Base-by-base conservation (phyloP, 192 early-diverging fungal genomes). In the Umbelopsis isabellina region DNA sequence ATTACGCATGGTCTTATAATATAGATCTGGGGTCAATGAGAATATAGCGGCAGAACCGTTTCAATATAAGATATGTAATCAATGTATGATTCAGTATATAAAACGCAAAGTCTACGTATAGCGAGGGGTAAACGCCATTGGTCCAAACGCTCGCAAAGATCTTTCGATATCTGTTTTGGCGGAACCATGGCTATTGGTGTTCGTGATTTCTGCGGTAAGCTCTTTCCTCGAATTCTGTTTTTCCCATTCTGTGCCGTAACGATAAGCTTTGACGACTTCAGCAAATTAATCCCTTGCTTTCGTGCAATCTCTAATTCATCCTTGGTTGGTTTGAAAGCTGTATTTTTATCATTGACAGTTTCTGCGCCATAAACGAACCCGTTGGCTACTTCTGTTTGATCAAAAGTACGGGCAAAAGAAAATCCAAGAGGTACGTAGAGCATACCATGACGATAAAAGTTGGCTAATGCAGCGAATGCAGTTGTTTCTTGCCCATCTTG, bases 401-500 rank as follows among this genome's bases (percentile, higher is more conserved):
- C 83, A 53, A 79, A 81, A 33, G 91, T 61, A 51, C 87, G 25
- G 1, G 79, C 21, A 72, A 86, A 46, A 7, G 71, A 41, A 68
- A 80, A 86, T 37, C 91, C 91, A 16, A 93, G 68, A 9, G 93
- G 92, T 50, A 93, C 90, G 69, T 82, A 95, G 64, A 84, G 79
- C 50, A 95, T 85, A 52, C 92, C 93, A 71, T 92, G 91, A 80
- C 93, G 91, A 8, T 82, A 86, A n/a, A 92, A 81, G 75, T 85
- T 82, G 9, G 90, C 79, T 23, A 94, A 50, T 58, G 90, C 75
- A 22, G 86, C 84, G 1, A 88, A 70, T 35, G 85, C 84, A 10
- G 91, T 93, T 45, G 84, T 84, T 72, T 95, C 93, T 76, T 93
- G 91, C 23, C 92, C 92, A 67, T 91, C 92, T 72, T 90, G 87